phyloP scores from a whole-genome alignment of 2,329 filamentous ascomycete genomes.

The Venturia asperata region DNA sequence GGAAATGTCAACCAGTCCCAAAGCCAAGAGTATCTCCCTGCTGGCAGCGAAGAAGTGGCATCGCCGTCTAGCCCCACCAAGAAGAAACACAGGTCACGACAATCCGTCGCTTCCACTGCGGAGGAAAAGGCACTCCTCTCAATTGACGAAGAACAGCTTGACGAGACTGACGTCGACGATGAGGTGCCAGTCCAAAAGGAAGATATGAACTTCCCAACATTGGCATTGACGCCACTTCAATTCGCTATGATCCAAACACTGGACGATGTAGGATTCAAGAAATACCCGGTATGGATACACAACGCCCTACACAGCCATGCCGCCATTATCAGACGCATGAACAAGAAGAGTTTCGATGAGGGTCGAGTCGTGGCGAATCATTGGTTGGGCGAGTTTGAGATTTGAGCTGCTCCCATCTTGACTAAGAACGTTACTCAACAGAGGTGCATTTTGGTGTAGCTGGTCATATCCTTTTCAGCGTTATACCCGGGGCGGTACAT shows the following conservation, averaged over 20 bases:
- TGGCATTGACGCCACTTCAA: constrained; percentile 72
- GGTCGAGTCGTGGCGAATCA: constrained; percentile 72
- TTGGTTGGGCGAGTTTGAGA: constrained; percentile 68
- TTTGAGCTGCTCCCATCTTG: constrained; percentile 32
- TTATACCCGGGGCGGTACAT: background rate
- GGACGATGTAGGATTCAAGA: constrained; percentile 54
- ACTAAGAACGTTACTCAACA: background rate
- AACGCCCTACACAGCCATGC: constrained; percentile 77
- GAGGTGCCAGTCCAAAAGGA: background rate
- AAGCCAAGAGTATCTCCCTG: constrained; percentile 62
- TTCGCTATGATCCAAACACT: constrained; percentile 78
- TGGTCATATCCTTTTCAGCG: background rate
- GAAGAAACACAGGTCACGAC: constrained; percentile 24
- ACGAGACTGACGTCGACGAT: background rate
- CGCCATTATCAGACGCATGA: constrained; percentile 74
- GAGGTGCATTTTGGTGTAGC: background rate
- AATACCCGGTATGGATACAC: constrained; percentile 64
- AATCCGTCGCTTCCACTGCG: constrained; percentile 7
- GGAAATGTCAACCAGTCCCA: constrained; percentile 65
- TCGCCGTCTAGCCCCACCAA: constrained; percentile 25
- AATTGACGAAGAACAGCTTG: background rate
- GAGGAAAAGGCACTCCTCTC: constrained; percentile 9
- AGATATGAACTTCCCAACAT: constrained; percentile 52
- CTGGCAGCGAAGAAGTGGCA: constrained; percentile 42
- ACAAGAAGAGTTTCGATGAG: constrained; percentile 62